Evolutionary conservation across 352 stramenopile species (phyloP).

Genomic region (Phytopythium boreale): DNA sequence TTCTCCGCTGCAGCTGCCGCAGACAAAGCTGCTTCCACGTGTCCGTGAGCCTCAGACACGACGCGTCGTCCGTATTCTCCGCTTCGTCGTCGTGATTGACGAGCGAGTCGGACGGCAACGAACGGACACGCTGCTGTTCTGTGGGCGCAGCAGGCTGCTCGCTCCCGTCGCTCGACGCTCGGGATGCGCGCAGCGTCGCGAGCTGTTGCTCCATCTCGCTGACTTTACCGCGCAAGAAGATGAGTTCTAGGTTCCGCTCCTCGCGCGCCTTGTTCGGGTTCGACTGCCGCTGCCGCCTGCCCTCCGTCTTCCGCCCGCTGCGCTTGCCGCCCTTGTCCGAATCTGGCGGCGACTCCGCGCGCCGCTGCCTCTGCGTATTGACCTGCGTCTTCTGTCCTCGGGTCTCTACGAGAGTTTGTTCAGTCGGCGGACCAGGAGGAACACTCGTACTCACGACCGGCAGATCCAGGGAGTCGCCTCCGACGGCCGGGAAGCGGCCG

Average conservation of each 20-base stretch:
- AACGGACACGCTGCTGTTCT: not conserved
- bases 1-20: constrained; percentile 15
- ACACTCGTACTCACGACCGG: not conserved
- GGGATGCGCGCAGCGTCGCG: constrained; percentile 12
- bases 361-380: not conserved
- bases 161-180: not conserved
- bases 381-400: not conserved
- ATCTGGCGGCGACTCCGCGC: not conserved
- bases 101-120: not conserved
- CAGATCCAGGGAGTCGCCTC: not conserved
- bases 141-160: not conserved
- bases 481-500: constrained; percentile 9
- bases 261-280: constrained; percentile 14
- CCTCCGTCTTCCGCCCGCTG: not conserved
- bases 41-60: not conserved
- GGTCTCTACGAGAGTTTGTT: not conserved
- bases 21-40: constrained; percentile 8
- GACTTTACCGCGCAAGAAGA: constrained; percentile 26
- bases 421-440: not conserved
- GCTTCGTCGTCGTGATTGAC: not conserved
- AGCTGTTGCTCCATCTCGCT: constrained; percentile 30
- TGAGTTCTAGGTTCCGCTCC: constrained; percentile 20
- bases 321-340: not conserved
- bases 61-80: not conserved
- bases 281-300: constrained; percentile 1